phyloP scores from a whole-genome alignment of 805 yeast species.

The Ogataea glucozyma region DNA sequence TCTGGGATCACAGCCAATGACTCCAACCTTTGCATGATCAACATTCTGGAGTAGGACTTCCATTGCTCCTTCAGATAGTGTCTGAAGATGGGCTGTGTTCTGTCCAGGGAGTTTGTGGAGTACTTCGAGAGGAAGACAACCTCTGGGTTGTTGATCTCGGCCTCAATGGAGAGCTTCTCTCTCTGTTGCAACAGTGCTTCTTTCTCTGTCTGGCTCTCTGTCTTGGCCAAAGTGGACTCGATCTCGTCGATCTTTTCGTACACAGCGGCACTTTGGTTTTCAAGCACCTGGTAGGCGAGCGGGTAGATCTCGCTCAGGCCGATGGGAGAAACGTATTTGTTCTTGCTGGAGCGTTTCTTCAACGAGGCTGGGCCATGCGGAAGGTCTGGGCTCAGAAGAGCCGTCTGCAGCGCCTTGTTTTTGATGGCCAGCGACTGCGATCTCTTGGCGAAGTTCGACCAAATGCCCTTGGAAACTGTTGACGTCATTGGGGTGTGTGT shows the following conservation, averaged over 20 bases:
- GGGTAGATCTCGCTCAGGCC: constrained; percentile 74
- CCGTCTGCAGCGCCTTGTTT: constrained; percentile 28
- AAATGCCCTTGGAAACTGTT: constrained; percentile 31
- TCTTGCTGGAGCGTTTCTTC: constrained; percentile 42
- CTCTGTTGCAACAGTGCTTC: constrained; percentile 21
- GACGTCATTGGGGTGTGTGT: constrained; percentile 3
- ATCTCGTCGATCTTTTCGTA: constrained; percentile 43
- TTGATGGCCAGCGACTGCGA: constrained; percentile 34
- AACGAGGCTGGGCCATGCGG: constrained; percentile 57
- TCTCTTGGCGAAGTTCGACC: constrained; percentile 39
- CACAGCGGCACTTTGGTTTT: constrained; percentile 43
- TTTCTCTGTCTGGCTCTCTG: constrained; percentile 25
- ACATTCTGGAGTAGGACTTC: constrained; percentile 69
- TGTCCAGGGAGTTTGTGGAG: constrained; percentile 54
- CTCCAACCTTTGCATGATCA: constrained; percentile 90
- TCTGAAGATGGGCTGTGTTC: constrained; percentile 79
- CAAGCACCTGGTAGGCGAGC: constrained; percentile 59
- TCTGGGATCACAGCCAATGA: constrained; percentile 86
- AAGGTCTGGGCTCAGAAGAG: constrained; percentile 34
- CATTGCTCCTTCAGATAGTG: constrained; percentile 66
- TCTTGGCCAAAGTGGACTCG: constrained; percentile 31
- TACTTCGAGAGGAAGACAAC: constrained; percentile 67
- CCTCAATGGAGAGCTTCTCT: constrained; percentile 46
- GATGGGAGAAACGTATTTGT: constrained; percentile 64
- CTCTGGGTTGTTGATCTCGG: constrained; percentile 82